Evolutionary conservation across 768 basidiomycete genomes (phyloP).

Genomic region (Exidia glandulosa): DNA sequence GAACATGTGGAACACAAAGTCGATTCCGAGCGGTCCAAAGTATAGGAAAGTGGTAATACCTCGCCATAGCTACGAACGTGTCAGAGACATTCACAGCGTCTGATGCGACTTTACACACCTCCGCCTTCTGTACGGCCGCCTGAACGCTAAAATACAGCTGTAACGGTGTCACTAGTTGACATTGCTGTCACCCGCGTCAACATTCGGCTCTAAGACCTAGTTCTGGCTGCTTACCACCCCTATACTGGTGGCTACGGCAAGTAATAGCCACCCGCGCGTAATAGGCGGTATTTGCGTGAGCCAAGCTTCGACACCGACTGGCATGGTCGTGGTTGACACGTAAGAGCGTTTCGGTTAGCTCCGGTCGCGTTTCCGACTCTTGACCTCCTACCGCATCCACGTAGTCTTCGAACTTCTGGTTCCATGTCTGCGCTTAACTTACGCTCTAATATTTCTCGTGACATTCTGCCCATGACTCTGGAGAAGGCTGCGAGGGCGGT

Average conservation of each 20-base stretch:
- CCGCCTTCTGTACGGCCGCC: conserved; percentile 68
- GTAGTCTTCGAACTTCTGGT: no score
- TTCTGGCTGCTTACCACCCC: conserved; percentile 69
- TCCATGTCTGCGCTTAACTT: no score
- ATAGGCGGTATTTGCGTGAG: conserved; percentile 85
- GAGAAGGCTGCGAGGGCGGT: no score
- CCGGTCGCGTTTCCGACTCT: no score
- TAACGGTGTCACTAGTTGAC: conserved; percentile 77
- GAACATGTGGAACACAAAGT: conserved; percentile 95
- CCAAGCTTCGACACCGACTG: conserved; percentile 72
- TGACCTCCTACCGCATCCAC: no score
- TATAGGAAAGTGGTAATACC: conserved; percentile 88
- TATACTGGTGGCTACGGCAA: conserved; percentile 69
- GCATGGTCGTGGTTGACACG: background rate
- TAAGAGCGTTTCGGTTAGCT: background rate
- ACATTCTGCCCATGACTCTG: no score
- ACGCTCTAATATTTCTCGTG: no score
- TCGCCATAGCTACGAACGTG: conserved; percentile 61
- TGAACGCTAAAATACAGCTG: conserved; percentile 91
- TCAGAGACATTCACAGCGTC: conserved; percentile 8
- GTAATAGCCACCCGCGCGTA: conserved; percentile 73
- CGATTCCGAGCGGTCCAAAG: conserved; percentile 86
- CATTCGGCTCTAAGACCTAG: background rate
- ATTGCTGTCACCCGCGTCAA: conserved; percentile 54
- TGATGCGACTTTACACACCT: conserved; percentile 35